phyloP scores from a whole-genome alignment of 495 filamentous ascomycete species.

The Parachaetomium inaequale region DNA sequence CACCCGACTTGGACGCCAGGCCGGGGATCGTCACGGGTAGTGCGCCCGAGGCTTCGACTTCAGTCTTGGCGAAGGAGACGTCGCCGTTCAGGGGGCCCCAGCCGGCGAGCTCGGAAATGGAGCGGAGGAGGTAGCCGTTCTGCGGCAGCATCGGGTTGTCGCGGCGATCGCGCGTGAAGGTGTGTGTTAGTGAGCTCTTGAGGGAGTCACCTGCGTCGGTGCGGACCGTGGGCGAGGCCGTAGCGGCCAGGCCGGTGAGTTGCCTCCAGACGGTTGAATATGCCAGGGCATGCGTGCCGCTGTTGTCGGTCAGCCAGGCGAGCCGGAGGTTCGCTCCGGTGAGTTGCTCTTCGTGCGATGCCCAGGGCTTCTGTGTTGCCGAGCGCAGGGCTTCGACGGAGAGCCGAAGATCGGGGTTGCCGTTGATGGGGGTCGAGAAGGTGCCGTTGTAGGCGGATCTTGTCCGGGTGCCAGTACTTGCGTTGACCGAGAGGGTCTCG shows the following conservation, averaged over 20 bases:
- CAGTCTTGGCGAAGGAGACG: conserved; percentile 83
- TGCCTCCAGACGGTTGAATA: conserved; percentile 86
- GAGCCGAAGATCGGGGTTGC: conserved; percentile 73
- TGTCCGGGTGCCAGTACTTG: conserved; percentile 82
- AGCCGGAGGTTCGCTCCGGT: conserved; percentile 74
- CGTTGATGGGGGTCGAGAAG: conserved; percentile 72
- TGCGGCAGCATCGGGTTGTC: conserved; percentile 80
- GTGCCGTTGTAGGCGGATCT: conserved; percentile 80
- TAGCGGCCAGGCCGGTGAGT: conserved; percentile 67
- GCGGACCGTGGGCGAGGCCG: conserved; percentile 75
- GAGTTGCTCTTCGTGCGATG: conserved; percentile 87
- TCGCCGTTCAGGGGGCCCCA: conserved; percentile 82
- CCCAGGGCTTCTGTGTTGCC: conserved; percentile 80
- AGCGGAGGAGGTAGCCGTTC: conserved; percentile 72
- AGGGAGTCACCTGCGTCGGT: conserved; percentile 85
- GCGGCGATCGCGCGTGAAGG: conserved; percentile 71
- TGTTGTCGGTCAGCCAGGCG: conserved; percentile 59
- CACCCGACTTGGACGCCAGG: conserved; percentile 63
- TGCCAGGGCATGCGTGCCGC: conserved; percentile 67
- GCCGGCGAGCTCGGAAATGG: conserved; percentile 77
- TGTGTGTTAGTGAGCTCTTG: conserved; percentile 80
- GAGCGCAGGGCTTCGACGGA: conserved; percentile 75
- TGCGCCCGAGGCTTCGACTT: conserved; percentile 74
- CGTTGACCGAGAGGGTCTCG: conserved; percentile 77
- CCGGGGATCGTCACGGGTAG: conserved; percentile 67